These are phyloP conservation scores for Phaeoacremonium minimum DNA, from an alignment of 2,329 filamentous ascomycete genomes.

Conservation along the genomic window DNA sequence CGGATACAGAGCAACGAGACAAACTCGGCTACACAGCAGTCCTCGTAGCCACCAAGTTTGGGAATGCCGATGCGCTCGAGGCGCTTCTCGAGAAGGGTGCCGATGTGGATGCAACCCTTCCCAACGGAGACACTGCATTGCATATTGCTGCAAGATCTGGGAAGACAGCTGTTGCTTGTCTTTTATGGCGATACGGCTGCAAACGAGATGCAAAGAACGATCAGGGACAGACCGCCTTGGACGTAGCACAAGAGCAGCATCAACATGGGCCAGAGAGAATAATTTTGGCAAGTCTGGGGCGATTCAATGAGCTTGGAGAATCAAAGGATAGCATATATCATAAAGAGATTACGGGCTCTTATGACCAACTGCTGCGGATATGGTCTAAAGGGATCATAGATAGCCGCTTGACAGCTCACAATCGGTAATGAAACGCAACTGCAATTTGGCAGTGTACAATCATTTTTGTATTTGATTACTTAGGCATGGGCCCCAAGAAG, in stretches of 20 bases:
- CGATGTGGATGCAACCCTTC: not conserved
- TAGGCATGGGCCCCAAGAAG: no score
- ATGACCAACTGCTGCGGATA: no score
- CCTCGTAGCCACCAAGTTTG: not conserved
- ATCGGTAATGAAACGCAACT: no score
- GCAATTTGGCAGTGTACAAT: no score
- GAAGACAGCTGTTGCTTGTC: not conserved
- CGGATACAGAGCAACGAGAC: not conserved
- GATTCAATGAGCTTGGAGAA: not conserved
- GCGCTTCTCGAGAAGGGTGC: not conserved
- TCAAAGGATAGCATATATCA: not conserved
- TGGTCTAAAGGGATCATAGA: no score
- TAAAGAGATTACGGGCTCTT: no score
- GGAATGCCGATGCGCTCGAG: not conserved
- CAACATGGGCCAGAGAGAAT: not conserved
- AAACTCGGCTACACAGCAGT: not conserved
- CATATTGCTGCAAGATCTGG: not conserved
- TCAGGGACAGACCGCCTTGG: not conserved
- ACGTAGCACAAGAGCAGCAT: not conserved
- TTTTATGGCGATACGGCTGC: not conserved
- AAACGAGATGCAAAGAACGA: not conserved
- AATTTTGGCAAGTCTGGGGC: not conserved
- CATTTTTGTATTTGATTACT: no score
- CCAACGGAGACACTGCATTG: not conserved
- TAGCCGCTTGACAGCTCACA: no score